Percentiles rank a stretch among this genome's conserved stretches.
Conservation (phyloP, 768 basidiomycete genomes). For the Sporobolomyces pararoseus region DNA sequence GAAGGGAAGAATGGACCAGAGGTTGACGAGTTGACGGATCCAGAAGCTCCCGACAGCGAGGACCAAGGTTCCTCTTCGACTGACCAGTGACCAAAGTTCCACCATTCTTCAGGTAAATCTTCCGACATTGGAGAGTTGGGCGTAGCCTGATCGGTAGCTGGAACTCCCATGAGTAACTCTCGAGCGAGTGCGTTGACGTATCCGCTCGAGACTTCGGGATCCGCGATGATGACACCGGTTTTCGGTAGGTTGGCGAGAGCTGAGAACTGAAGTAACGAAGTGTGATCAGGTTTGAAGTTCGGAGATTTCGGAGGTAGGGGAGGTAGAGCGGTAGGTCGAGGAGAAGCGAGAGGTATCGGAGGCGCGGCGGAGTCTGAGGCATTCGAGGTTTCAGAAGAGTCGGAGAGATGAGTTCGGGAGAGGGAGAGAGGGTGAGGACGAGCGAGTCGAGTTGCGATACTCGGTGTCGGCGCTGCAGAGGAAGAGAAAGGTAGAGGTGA, state of each 20-base stretch:
- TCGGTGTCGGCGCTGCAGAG: neutral
- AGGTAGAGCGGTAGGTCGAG: slow-evolving; percentile 32
- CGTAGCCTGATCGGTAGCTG: neutral
- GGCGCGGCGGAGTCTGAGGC: neutral
- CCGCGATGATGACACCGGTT: slow-evolving; percentile 37
- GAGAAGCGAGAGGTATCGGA: slow-evolving; percentile 10
- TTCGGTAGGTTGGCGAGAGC: slow-evolving; percentile 33
- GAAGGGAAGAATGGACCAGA: slow-evolving; percentile 30
- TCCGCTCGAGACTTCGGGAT: slow-evolving; percentile 27
- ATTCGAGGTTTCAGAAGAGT: neutral
- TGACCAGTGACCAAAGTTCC: slow-evolving; percentile 23
- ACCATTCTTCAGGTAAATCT: slow-evolving; percentile 14
- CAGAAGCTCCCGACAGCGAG: slow-evolving; percentile 1
- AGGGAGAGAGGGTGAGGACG: slow-evolving; percentile 9
- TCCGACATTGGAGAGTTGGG: slow-evolving; percentile 4
- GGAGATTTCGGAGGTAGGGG: neutral
- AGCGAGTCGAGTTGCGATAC: slow-evolving; percentile 3
- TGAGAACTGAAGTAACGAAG: slow-evolving; percentile 26
- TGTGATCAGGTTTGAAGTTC: neutral
- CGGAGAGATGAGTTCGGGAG: slow-evolving; percentile 2
- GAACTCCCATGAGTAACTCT: slow-evolving; percentile 40
- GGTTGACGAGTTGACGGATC: slow-evolving; percentile 5
- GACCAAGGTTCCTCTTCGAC: slow-evolving; percentile 32
- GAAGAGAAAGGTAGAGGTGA: neutral
- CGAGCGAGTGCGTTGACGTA: slow-evolving; percentile 41